phyloP scores from a whole-genome alignment of 768 basidiomycete species.

The Mycena polygramma region DNA sequence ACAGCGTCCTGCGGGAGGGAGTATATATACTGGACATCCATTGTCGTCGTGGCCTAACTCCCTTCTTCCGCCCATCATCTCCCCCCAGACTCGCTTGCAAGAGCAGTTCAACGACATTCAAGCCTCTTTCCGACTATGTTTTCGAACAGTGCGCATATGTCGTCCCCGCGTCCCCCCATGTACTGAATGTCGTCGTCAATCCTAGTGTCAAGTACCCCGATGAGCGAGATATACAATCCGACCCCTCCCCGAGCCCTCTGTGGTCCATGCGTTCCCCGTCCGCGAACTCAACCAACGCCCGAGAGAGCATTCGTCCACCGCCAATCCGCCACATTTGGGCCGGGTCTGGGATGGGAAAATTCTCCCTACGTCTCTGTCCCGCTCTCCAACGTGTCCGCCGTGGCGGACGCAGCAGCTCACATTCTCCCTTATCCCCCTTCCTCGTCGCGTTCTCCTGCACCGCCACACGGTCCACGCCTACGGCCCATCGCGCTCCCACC shows the following conservation, averaged over 20 bases:
- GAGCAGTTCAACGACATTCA: no score
- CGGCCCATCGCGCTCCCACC: constrained; percentile 18
- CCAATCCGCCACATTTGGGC: not conserved
- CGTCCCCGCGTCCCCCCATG: not conserved
- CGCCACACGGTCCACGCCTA: not conserved
- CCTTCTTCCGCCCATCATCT: no score
- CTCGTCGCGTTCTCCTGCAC: not conserved
- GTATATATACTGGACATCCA: no score
- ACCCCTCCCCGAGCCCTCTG: not conserved
- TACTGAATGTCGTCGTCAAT: not conserved
- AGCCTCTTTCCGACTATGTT: not conserved
- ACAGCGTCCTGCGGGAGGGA: no score
- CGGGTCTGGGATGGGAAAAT: not conserved
- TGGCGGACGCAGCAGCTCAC: no score
- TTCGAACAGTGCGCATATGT: constrained; percentile 11
- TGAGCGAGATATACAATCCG: not conserved
- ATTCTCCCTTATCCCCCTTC: not conserved
- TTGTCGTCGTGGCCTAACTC: no score
- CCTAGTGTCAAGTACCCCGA: not conserved
- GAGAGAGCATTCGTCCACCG: not conserved
- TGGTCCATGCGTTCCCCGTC: not conserved
- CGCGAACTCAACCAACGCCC: not conserved
- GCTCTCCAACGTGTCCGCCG: not conserved
- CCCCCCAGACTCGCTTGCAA: no score
- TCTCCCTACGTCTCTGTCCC: not conserved